Base-by-base conservation (phyloP, 2,329 filamentous ascomycete species). In the Colletotrichum cereale region DNA sequence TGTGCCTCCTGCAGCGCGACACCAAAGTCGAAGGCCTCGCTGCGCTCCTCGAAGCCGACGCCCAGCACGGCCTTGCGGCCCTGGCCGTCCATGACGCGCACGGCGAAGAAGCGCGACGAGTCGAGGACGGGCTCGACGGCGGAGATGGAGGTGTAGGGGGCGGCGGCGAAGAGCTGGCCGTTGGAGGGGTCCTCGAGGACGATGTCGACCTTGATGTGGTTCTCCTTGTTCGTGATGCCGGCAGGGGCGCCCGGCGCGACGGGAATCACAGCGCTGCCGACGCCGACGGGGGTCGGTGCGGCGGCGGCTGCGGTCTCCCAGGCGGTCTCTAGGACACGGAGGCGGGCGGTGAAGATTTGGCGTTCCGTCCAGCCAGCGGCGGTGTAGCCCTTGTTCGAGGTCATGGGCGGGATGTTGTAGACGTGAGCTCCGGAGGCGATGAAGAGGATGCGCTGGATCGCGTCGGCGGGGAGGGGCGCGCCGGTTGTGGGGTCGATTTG, bases 381-480 rank as follows among this genome's bases (percentile, higher is more conserved):
- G 44, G 87, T 88, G 86, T 97, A 93, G 80, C 94, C 94, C 80
- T 92, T 92, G 76, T 90, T 94, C 24, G 91, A 92, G 55, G 91
- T 87, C 69, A 95, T 86, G 31, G 94, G 94, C 24, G 94, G 94
- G 80, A 97, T 95, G 78, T 92, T 90, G 87, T 97, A 97, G 85
- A 97, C 88, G 84, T 97, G 93, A 74, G 96, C 92, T 74, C 87
- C 85, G 77, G 87, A 84, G 74, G 91, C 89, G 80, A 95, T 85
- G 87, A 94, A 95, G 80, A 97, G 91, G 79, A 96, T 86, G 80
- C 94, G 91, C 82, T 96, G 93, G 82, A 97, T 96, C 76, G 94
- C 92, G 79, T 93, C 92, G 63, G 89, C 80, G 67, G 93, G 91
- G 75, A 94, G 87, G 74, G 90, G 82, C 42, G 83, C 84, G 76